Evolutionary conservation across 345 rosid genomes (phyloP), one percentile per base, ranked within the genome.

Genomic region (Clausena lansium): DNA sequence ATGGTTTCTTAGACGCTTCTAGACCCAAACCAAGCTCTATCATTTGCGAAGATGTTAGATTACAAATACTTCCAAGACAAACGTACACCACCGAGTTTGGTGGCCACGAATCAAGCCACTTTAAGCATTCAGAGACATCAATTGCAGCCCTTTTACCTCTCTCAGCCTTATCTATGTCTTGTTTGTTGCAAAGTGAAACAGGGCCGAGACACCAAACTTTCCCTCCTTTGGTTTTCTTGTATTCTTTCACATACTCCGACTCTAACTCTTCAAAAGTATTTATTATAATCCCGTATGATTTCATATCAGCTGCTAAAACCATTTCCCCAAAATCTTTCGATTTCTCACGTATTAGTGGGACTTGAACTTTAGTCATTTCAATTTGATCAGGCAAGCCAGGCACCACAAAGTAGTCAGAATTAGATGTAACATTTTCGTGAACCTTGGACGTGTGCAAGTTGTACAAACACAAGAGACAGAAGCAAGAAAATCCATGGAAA

Each of bases 341-440:
- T 8, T 3, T 15, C 35, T 9, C 27, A 28, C 25, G 59, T 13
- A 58, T 1, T 39, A 30, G 0, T 55, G 83, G 86, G 9, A 81
- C 15, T 28, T 86, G 87, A 19, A 25, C 39, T 70, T 68, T 75
- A 20, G 82, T 86, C 27, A 86, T 25, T 58, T 50, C 63, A 32
- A 84, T 74, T 28, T 65, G 52, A 36, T 80, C 77, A 8, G 85
- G 86, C 47, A 86, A 71, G 2, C 69, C 85, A 2, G 89, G 86
- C 33, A 86, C 85, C 2, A 70, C 22, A 25, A 86, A 81, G 4
- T 60, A 50, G 8, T 83, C 86, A 2, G 82, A 32, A 30, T 83
- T 85, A 0, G 86, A 79, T 3, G 25, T 7, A 36, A 88, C 69
- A 22, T 35, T 32, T 15, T 67, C 73, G 24, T 73, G 84, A 50